Evolutionary conservation across 1,139 yeast genomes (phyloP).

Genomic region (Candida labiduridarum): DNA sequence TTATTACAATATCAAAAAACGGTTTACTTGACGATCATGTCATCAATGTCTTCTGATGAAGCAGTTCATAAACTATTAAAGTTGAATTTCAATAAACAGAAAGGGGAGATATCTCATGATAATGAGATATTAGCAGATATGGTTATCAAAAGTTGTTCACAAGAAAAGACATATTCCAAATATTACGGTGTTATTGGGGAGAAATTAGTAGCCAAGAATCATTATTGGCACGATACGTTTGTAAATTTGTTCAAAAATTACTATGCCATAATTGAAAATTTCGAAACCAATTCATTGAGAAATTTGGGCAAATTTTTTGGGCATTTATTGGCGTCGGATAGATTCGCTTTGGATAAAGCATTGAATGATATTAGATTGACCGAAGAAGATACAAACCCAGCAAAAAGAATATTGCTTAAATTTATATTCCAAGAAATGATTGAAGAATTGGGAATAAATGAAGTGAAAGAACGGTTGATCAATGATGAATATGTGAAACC

Average conservation of each 20-base stretch:
- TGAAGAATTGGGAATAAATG: slow-evolving; percentile 69
- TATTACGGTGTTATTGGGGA: slow-evolving; percentile 82
- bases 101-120: slow-evolving; percentile 22
- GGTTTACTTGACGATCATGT: slow-evolving; percentile 82
- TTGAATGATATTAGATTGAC: slow-evolving; percentile 68
- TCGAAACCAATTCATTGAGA: slow-evolving; percentile 72
- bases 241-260: slow-evolving; percentile 54
- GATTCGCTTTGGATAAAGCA: slow-evolving; percentile 44
- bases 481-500: slow-evolving; percentile 51
- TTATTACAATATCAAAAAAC: slow-evolving; percentile 66
- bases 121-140: slow-evolving; percentile 62
- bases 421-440: slow-evolving; percentile 80
- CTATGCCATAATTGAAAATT: slow-evolving; percentile 62
- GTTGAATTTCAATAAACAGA: slow-evolving; percentile 42
- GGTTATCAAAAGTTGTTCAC: slow-evolving; percentile 81
- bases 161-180: slow-evolving; percentile 86
- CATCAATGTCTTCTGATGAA: slow-evolving; percentile 93
- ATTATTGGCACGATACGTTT: slow-evolving; percentile 61
- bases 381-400: slow-evolving; percentile 74
- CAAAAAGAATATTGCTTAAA: slow-evolving; percentile 81
- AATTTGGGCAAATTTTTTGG: slow-evolving; percentile 89
- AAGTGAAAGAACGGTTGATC: slow-evolving; percentile 49
- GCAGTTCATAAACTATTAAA: slow-evolving; percentile 82
- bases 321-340: slow-evolving; percentile 73
- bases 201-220: slow-evolving; percentile 50